Evolutionary conservation across 2,329 filamentous ascomycete species (phyloP), one percentile per base, ranked within the genome.

Genomic region (Alternaria novae-zelandiae): DNA sequence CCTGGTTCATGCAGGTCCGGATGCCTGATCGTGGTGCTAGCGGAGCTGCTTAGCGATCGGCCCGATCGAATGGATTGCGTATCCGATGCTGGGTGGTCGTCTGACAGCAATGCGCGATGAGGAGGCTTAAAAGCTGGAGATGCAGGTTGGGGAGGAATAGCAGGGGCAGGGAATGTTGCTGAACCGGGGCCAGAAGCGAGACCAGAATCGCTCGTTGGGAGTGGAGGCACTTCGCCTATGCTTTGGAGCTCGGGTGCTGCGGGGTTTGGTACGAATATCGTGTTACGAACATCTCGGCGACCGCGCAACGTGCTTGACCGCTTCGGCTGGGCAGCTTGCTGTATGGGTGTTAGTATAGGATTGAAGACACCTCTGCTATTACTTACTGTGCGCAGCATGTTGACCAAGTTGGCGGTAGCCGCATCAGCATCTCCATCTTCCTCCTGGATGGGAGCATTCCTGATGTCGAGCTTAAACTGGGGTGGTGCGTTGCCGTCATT

Each of bases 11-110:
- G 87, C 81, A 97, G 85, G 17, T 97, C 94, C 1, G 93, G 90
- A 77, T 99, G 96, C 73, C 89, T 90, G 55, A 88, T 83, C n/a
- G 75, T 79, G 36, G 76, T 76, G 69, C 91, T 88, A 46, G 90
- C 83, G 47, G 89, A 88, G 69, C 85, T 88, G 64, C 89, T 89
- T 45, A 95, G 82, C 3, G 94, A 97, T 67, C 93, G 92, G 3
- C 91, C 91, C 3, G 96, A 99, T 53, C 94, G 90, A 64, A 98
- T 91, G 1, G 96, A 98, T 59, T 95, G 93, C 4, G 92, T 94
- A 78, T 99, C 96, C 1, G 94, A 96, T 76, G 82, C 59, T 56
- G 86, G 82, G 77, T 92, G 89, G 15, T 93, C 81, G 5, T 82
- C 76, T 6, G 75, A 77, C n/a, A 82, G 69, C 30, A 78, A 61